phyloP scores from a whole-genome alignment of 148 eudicot genomes.

The Vaccinium corymbosum region DNA sequence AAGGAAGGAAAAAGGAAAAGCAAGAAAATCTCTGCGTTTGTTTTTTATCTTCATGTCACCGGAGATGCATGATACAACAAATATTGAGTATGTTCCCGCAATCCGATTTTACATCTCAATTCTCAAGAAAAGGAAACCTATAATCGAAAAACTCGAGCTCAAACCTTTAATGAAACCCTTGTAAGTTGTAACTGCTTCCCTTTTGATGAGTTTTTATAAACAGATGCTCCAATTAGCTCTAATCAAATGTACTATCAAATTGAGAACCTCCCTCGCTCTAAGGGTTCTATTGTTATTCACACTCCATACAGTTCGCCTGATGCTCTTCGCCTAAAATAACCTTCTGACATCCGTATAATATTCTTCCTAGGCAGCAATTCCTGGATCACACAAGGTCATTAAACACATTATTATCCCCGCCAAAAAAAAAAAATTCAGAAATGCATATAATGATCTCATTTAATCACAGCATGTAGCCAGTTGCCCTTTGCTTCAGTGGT shows the following conservation, averaged over 20 bases:
- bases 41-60: conserved; percentile 20
- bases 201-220: no score
- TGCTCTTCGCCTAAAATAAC: conserved; percentile 20
- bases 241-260: conserved; percentile 18
- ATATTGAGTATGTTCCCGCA: conserved; percentile 16
- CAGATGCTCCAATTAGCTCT: background rate
- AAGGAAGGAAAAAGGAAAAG: background rate
- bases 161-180: background rate
- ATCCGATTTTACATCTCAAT: conserved; percentile 30
- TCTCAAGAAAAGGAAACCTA: conserved; percentile 25
- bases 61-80: conserved; percentile 21
- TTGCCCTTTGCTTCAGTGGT: background rate
- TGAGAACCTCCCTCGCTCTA: conserved; percentile 11
- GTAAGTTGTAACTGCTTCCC: no score
- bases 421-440: background rate
- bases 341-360: conserved; percentile 17
- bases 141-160: conserved; percentile 25
- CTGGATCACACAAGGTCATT: conserved; percentile 31
- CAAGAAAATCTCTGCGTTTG: background rate
- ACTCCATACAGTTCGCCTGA: conserved; percentile 19
- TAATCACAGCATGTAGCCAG: background rate
- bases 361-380: conserved; percentile 62
- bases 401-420: background rate
- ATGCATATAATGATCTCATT: background rate
- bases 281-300: conserved; percentile 21